These are phyloP conservation scores for Fusarium pseudoanthophilum DNA, from an alignment of 2,329 filamentous ascomycete genomes.

Conservation along the genomic window DNA sequence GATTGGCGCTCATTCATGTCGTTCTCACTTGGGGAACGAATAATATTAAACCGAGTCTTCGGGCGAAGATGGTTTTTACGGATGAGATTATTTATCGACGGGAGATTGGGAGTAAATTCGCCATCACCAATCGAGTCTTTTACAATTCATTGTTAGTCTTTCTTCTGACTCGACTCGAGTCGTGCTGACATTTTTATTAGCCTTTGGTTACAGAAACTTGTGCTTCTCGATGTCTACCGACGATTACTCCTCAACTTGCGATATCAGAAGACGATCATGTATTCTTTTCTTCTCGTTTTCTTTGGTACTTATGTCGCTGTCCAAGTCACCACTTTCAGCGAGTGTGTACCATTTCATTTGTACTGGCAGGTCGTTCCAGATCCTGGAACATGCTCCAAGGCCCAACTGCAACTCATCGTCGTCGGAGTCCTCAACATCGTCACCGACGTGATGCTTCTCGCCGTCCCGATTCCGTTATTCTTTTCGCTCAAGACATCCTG, in stretches of 20 bases:
- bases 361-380: constrained; percentile 37
- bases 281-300: constrained; percentile 28
- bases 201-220: constrained; percentile 37
- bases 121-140: not conserved
- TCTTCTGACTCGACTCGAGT: not conserved
- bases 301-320: constrained; percentile 20
- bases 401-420: constrained; percentile 35
- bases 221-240: constrained; percentile 33
- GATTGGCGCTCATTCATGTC: not conserved
- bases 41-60: not conserved
- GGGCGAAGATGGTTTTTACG: not conserved
- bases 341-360: constrained; percentile 26
- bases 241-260: constrained; percentile 24
- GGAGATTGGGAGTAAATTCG: not conserved
- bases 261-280: constrained; percentile 19
- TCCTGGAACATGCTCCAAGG: constrained; percentile 31
- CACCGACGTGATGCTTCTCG: constrained; percentile 47
- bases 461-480: constrained; percentile 42
- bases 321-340: constrained; percentile 36
- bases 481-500: constrained; percentile 44
- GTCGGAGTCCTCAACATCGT: constrained; percentile 37
- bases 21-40: not conserved
- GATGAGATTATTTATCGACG: not conserved
- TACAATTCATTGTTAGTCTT: constrained; percentile 1
- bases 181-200: not conserved